Conservation (phyloP, 805 yeast species). For the Kuraishia cidri region DNA sequence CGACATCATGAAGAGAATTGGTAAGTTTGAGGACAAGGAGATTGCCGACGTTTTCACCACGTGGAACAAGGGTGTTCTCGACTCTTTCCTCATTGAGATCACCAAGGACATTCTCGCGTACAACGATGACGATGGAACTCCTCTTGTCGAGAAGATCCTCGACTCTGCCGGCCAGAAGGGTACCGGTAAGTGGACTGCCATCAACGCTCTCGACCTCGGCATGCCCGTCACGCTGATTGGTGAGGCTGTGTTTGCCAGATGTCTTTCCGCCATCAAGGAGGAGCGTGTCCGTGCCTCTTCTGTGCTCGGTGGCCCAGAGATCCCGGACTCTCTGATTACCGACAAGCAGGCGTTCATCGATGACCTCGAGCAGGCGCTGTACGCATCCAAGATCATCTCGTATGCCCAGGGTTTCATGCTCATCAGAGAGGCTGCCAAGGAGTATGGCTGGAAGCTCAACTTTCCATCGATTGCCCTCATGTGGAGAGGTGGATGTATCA, state of each 20-base stretch:
- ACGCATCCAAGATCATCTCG: conserved; percentile 97
- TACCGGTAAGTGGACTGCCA: conserved; percentile 99
- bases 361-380: conserved; percentile 94
- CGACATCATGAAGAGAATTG: conserved; percentile 91
- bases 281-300: conserved; percentile 87
- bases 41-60: conserved; percentile 84
- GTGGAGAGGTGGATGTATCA: conserved; percentile 99
- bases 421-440: conserved; percentile 96
- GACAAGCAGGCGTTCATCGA: conserved; percentile 83
- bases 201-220: conserved; percentile 95
- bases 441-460: conserved; percentile 95
- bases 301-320: conserved; percentile 70
- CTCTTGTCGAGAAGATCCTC: conserved; percentile 92
- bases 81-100: conserved; percentile 94
- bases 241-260: conserved; percentile 97
- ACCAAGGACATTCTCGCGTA: conserved; percentile 89
- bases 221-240: conserved; percentile 98
- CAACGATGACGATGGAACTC: conserved; percentile 85
- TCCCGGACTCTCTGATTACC: conserved; percentile 52
- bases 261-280: conserved; percentile 83
- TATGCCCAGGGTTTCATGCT: conserved; percentile 99
- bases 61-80: conserved; percentile 97
- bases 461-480: conserved; percentile 93
- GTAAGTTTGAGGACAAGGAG: conserved; percentile 84
- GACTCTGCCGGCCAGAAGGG: conserved; percentile 99